Evolutionary conservation across 495 filamentous ascomycete species (phyloP).

Genomic region (Mytilinidion resinicola): DNA sequence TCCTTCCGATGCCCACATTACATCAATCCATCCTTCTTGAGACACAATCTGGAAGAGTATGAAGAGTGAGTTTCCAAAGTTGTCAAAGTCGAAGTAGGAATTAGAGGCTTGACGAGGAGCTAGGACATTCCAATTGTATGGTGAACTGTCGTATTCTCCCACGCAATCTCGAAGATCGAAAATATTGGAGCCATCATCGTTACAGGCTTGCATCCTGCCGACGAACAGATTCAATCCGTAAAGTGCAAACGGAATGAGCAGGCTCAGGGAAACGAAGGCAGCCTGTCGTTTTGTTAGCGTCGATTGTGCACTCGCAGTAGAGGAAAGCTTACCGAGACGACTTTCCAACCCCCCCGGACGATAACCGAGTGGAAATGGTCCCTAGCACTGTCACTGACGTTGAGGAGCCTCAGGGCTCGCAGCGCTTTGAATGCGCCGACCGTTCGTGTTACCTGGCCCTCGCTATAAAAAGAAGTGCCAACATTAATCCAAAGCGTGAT

Average conservation of each 20-base stretch:
- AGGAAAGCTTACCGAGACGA: constrained; percentile 52
- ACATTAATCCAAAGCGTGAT: constrained; percentile 97
- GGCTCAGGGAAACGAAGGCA: constrained; percentile 86
- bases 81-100: constrained; percentile 86
- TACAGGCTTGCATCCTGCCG: constrained; percentile 73
- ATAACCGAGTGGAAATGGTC: constrained; percentile 97
- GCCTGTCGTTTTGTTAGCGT: constrained; percentile 41
- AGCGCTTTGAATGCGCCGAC: constrained; percentile 98
- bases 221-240: constrained; percentile 91
- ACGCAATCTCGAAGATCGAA: constrained; percentile 66
- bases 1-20: constrained; percentile 73
- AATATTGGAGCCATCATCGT: constrained; percentile 54
- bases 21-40: constrained; percentile 94
- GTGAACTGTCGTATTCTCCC: constrained; percentile 69
- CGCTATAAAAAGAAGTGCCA: constrained; percentile 64
- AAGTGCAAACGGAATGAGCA: constrained; percentile 93
- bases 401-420: constrained; percentile 84
- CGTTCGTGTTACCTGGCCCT: constrained; percentile 75
- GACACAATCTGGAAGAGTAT: constrained; percentile 99
- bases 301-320: too few relatives aligned
- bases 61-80: constrained; percentile 85
- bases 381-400: constrained; percentile 91
- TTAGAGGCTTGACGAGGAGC: constrained; percentile 76
- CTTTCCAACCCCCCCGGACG: constrained; percentile 85
- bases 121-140: constrained; percentile 75